These are phyloP conservation scores for Citrullus mucosospermus DNA, from an alignment of 306 rosid genomes.

Conservation along the genomic window DNA sequence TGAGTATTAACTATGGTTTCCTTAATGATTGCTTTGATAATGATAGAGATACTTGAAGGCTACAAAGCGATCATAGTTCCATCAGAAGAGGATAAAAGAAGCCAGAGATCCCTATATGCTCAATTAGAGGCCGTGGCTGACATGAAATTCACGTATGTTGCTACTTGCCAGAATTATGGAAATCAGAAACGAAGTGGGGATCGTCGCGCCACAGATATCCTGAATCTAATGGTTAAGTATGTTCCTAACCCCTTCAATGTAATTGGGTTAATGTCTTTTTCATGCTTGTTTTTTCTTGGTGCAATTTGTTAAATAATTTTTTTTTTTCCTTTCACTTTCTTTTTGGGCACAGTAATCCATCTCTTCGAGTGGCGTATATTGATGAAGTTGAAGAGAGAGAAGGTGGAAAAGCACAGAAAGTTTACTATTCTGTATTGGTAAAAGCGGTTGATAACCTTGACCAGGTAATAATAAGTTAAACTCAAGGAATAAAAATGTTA, in stretches of 20 bases:
- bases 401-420: constrained; percentile 68
- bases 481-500: constrained; percentile 2
- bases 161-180: constrained; percentile 95
- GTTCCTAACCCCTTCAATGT: constrained; percentile 29
- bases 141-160: constrained; percentile 88
- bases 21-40: constrained; percentile 6
- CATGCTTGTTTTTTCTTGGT: constrained; percentile 7
- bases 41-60: constrained; percentile 81
- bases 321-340: neutral
- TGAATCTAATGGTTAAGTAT: constrained; percentile 96
- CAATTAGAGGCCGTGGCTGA: constrained; percentile 94
- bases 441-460: constrained; percentile 87
- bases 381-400: constrained; percentile 97
- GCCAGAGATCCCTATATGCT: constrained; percentile 84
- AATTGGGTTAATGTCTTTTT: constrained; percentile 12
- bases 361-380: constrained; percentile 96
- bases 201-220: constrained; percentile 90
- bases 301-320: constrained; percentile 15
- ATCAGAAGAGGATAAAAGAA: constrained; percentile 74
- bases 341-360: constrained; percentile 52
- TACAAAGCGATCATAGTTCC: constrained; percentile 82
- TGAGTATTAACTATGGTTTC: neutral
- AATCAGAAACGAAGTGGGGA: constrained; percentile 94
- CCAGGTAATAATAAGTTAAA: constrained; percentile 46
- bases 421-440: constrained; percentile 84